Evolutionary conservation across 208 protist genomes (phyloP), one percentile per base, ranked within the genome.

Genomic region (Dictyostelium gargantuum): DNA sequence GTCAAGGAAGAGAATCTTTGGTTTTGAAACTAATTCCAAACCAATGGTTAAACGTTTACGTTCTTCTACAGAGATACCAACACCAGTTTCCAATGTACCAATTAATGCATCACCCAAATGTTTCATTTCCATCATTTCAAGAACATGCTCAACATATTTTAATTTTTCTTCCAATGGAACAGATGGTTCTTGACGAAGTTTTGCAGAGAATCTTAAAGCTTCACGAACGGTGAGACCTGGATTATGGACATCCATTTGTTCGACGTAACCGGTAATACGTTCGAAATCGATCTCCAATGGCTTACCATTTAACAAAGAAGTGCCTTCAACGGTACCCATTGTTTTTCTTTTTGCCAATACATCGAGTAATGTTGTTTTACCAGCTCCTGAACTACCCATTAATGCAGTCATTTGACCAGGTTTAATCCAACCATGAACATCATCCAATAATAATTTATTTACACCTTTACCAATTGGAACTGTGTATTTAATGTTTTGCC

Each of bases 11-110:
- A 91, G 85, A 29, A 70, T 70, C 0, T 70, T 35, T 29, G 94
- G 94, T 58, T 94, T 89, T 50, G 94, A 85, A 11, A 92, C 94
- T 15, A 95, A 76, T 46, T 95, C 94, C 0, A 94, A 26, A 40
- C 85, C 85, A 29, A 91, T 91, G 0, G 85, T 91, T 6, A 91
- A 21, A 75, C 85, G 74, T 63, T 91, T 91, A 35, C 85, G 44
- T 32, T 91, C 85, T 56, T 91, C 82, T 42, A 89, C 52, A 42
- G 82, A 89, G 26, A 97, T 74, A 91, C 85, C 85, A 38, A 92
- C 63, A 84, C 86, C 86, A 40, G 44, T 54, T 32, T 92, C 86
- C 6, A 92, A 50, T 9, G 56, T 35, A 66, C 86, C 86, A 29
- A 92, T 77, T 21, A 92, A 29, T 0, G 75, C 73, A 46, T 92